Conservation (phyloP, 768 basidiomycete species). For the Lactarius evosmus region DNA sequence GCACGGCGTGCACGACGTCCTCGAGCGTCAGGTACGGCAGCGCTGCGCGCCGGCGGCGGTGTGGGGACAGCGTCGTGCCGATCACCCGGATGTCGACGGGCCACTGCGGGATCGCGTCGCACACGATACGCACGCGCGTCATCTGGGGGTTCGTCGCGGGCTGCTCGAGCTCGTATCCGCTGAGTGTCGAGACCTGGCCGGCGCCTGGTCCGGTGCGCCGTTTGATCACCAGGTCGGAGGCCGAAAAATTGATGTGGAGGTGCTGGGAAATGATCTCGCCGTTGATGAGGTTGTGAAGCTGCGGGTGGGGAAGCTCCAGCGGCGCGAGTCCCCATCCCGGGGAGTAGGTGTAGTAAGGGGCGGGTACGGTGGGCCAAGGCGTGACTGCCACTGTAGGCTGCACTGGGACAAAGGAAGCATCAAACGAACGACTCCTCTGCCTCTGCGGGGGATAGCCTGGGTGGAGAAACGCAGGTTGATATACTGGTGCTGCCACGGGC, state of each 20-base stretch:
- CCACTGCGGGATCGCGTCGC: constrained; percentile 27
- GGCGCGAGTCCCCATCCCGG: constrained; percentile 11
- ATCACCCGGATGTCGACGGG: constrained; percentile 24
- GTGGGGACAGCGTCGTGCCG: constrained; percentile 24
- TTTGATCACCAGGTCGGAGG: constrained; percentile 12
- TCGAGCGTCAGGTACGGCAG: constrained; percentile 26
- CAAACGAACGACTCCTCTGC: constrained; percentile 24
- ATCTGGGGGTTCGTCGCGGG: constrained; percentile 27
- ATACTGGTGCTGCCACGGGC: constrained; percentile 3
- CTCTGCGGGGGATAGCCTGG: constrained; percentile 12
- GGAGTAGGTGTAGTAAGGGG: constrained; percentile 19
- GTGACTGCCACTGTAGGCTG: not conserved
- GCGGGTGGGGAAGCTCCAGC: constrained; percentile 23
- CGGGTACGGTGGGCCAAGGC: constrained; percentile 14
- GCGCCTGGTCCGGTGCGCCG: constrained; percentile 7
- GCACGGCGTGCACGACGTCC: constrained; percentile 22
- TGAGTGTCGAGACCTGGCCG: not conserved
- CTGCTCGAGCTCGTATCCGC: constrained; percentile 24
- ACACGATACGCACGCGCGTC: constrained; percentile 25
- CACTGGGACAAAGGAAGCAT: constrained; percentile 16
- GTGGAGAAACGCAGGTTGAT: constrained; percentile 16
- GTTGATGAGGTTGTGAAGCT: constrained; percentile 25
- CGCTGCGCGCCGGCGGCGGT: constrained; percentile 19
- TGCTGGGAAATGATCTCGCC: constrained; percentile 19
- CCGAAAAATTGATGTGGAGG: constrained; percentile 18